Conservation (phyloP, 1,139 yeast species). For the Candida frijolesensis region DNA sequence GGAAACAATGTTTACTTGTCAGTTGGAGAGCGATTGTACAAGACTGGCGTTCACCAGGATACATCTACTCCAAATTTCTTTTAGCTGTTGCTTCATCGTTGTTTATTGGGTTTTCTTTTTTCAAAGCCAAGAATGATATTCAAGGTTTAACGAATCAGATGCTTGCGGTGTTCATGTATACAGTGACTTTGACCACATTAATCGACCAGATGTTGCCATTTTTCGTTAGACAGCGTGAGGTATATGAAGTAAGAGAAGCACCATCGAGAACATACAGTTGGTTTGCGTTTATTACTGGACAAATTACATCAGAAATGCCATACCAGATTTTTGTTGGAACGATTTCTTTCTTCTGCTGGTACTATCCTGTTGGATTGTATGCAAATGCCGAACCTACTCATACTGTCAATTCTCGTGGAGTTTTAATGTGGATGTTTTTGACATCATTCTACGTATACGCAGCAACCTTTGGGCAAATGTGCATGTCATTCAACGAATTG, state of each 20-base stretch:
- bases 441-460: constrained; percentile 37
- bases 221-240: constrained; percentile 34
- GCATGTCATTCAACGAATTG: constrained; percentile 40
- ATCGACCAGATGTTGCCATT: constrained; percentile 52
- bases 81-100: constrained; percentile 43
- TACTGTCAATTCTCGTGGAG: constrained; percentile 38
- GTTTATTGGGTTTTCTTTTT: constrained; percentile 51
- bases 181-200: constrained; percentile 48
- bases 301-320: constrained; percentile 73
- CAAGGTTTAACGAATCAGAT: constrained; percentile 53
- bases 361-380: constrained; percentile 78
- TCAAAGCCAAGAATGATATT: constrained; percentile 27
- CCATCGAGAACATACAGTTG: constrained; percentile 36
- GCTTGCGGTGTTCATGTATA: constrained; percentile 59
- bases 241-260: constrained; percentile 39
- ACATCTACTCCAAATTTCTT: constrained; percentile 42
- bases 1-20: constrained; percentile 28
- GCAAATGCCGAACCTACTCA: constrained; percentile 48
- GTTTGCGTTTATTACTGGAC: constrained; percentile 53
- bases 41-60: constrained; percentile 48
- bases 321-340: constrained; percentile 72
- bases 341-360: constrained; percentile 70
- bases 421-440: constrained; percentile 46
- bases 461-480: constrained; percentile 40
- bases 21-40: constrained; percentile 32